Evolutionary conservation across 805 yeast genomes (phyloP).

Genomic region (Hanseniaspora singularis): DNA sequence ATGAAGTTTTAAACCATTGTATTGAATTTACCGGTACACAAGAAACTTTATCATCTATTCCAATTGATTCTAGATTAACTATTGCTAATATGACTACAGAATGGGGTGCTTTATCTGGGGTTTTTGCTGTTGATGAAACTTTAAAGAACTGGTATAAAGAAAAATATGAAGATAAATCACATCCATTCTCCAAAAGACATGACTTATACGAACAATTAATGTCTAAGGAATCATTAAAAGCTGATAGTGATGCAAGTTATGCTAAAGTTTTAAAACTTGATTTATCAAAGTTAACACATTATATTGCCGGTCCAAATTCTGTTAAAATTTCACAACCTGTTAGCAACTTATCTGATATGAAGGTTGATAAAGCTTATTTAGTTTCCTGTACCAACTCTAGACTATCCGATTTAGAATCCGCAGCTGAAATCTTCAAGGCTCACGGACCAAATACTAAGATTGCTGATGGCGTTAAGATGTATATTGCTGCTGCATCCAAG

Average conservation of each 20-base stretch:
- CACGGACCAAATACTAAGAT: conserved; percentile 51
- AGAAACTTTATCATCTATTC: conserved; percentile 53
- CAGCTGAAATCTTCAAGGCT: conserved; percentile 61
- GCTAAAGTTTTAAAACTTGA: conserved; percentile 82
- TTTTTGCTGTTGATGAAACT: conserved; percentile 87
- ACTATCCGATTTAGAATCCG: conserved; percentile 82
- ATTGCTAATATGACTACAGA: conserved; percentile 97
- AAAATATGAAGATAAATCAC: conserved; percentile 35
- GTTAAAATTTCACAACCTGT: conserved; percentile 82
- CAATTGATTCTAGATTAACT: conserved; percentile 77
- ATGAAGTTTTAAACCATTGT: conserved; percentile 86
- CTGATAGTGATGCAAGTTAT: conserved; percentile 72
- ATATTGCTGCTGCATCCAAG: conserved; percentile 94
- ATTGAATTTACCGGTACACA: conserved; percentile 87
- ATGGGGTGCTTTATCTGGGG: conserved; percentile 96
- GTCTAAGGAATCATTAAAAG: conserved; percentile 20
- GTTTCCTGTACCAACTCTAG: conserved; percentile 98
- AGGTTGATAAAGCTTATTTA: conserved; percentile 85
- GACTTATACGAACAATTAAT: conserved; percentile 27
- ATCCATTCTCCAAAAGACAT: conserved; percentile 24
- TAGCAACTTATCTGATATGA: conserved; percentile 55
- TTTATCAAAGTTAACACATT: conserved; percentile 68
- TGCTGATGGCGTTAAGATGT: conserved; percentile 84
- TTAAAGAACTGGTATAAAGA: conserved; percentile 66
- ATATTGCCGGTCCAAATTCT: conserved; percentile 92